Conservation (phyloP, 139 green algal species). For the Klebsormidium nitens region DNA sequence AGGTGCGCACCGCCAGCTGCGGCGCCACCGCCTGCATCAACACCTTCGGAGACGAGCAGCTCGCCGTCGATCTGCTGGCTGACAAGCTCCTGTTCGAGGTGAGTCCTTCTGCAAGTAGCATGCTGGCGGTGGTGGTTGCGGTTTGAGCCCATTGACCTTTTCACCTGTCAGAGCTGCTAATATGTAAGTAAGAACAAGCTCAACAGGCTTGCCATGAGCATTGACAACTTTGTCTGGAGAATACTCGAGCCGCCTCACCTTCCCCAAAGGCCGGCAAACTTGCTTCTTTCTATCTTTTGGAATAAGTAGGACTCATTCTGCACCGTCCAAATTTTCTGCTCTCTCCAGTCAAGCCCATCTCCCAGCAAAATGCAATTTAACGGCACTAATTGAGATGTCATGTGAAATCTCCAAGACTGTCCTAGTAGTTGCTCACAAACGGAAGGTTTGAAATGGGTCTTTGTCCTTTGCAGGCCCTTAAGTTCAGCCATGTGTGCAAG, state of each 20-base stretch:
- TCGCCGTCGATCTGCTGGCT: constrained; percentile 56
- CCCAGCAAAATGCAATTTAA: not conserved
- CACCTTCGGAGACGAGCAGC: constrained; percentile 57
- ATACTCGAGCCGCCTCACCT: not conserved
- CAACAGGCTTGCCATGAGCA: no score
- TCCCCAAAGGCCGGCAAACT: not conserved
- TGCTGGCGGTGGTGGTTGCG: no score
- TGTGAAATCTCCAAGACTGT: not conserved
- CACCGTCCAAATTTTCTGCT: not conserved
- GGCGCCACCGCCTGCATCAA: constrained; percentile 46
- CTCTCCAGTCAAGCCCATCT: not conserved
- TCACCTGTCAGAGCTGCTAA: no score
- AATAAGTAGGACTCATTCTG: not conserved
- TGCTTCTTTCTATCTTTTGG: not conserved
- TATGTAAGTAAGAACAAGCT: no score
- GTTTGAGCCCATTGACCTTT: no score
- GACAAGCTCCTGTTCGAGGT: constrained; percentile 46
- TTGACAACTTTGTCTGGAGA: no score
- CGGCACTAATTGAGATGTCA: not conserved
- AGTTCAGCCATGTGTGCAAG: constrained; percentile 49
- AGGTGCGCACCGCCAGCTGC: constrained; percentile 42
- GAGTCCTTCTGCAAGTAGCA: not conserved
- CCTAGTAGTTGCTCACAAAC: not conserved
- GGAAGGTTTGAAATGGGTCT: no score
- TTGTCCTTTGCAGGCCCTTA: constrained; percentile 30